Conservation (phyloP, 75 land plant species). For the Ceratopteris richardii region DNA sequence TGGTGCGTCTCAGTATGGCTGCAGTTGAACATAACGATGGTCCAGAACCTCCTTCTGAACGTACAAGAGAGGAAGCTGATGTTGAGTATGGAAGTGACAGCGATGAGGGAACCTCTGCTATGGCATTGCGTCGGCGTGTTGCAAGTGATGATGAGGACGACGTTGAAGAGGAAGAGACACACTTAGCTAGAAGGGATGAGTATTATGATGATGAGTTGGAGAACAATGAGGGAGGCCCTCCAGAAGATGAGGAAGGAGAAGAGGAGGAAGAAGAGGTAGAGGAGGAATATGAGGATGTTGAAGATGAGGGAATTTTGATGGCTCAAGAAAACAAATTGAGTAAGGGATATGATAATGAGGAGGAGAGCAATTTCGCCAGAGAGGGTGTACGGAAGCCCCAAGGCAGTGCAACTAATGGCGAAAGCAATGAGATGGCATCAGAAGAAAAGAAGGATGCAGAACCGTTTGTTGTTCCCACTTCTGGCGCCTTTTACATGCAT, state of each 20-base stretch:
- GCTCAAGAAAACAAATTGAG: conserved; percentile 3
- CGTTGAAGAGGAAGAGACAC: conserved; percentile 22
- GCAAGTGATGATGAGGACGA: conserved; percentile 65
- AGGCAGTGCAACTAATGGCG: conserved; percentile 7
- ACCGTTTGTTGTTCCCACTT: conserved; percentile 90
- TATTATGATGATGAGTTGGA: conserved; percentile 45
- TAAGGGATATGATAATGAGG: conserved; percentile 17
- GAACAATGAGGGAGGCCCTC: conserved; percentile 39
- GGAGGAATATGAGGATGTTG: conserved; percentile 16
- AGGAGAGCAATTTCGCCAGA: conserved; percentile 3
- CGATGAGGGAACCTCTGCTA: conserved; percentile 35
- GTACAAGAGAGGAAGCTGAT: conserved; percentile 3
- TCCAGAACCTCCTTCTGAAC: not conserved
- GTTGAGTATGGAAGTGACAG: conserved; percentile 56
- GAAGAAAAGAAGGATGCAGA: conserved; percentile 73
- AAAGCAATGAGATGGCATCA: not conserved
- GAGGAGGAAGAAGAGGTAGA: conserved; percentile 35
- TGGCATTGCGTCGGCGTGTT: conserved; percentile 49
- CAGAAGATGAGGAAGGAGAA: conserved; percentile 42
- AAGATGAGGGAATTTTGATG: conserved; percentile 20
- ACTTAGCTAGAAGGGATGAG: conserved; percentile 6
- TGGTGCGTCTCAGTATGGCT: too few relatives aligned
- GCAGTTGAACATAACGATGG: conserved; percentile 2
- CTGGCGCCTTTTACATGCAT: conserved; percentile 40
- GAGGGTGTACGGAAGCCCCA: conserved; percentile 11